phyloP scores from a whole-genome alignment of 2,329 filamentous ascomycete species.

The Stemphylium lycopersici region DNA sequence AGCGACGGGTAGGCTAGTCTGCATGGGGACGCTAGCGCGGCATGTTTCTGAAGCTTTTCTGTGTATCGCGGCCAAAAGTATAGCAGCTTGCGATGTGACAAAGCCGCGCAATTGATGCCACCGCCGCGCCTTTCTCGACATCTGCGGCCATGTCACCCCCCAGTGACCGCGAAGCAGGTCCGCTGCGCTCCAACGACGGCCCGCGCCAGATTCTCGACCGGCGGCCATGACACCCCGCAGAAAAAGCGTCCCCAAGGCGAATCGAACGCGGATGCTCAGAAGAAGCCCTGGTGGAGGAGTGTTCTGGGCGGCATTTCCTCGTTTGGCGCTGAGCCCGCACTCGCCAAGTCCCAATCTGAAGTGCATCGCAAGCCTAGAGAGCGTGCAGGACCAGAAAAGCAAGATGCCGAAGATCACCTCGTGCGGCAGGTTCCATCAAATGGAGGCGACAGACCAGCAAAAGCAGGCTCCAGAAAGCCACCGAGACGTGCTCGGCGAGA shows the following conservation, averaged over 20 bases:
- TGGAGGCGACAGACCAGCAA: no score
- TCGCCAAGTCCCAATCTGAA: slow-evolving; percentile 1
- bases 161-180: slow-evolving; percentile 48
- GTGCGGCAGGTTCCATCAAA: no score
- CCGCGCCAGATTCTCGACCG: slow-evolving; percentile 19
- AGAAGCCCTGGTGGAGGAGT: slow-evolving; percentile 11
- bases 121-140: slow-evolving; percentile 50
- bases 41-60: slow-evolving; percentile 26
- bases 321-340: background rate
- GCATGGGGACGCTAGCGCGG: slow-evolving; percentile 14
- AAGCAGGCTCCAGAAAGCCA: background rate
- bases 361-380: background rate
- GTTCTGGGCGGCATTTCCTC: background rate
- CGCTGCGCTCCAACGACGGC: slow-evolving; percentile 34
- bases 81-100: slow-evolving; percentile 41
- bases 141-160: slow-evolving; percentile 52
- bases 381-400: background rate
- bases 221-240: slow-evolving; percentile 16
- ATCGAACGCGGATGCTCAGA: background rate
- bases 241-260: slow-evolving; percentile 5
- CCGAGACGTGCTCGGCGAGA: background rate
- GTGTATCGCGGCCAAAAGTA: slow-evolving; percentile 8
- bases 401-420: background rate
- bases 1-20: slow-evolving; percentile 22
- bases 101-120: slow-evolving; percentile 53